Evolutionary conservation across 805 yeast species (phyloP), one percentile per base, ranked within the genome.

Genomic region (Maudiozyma bulderi): DNA sequence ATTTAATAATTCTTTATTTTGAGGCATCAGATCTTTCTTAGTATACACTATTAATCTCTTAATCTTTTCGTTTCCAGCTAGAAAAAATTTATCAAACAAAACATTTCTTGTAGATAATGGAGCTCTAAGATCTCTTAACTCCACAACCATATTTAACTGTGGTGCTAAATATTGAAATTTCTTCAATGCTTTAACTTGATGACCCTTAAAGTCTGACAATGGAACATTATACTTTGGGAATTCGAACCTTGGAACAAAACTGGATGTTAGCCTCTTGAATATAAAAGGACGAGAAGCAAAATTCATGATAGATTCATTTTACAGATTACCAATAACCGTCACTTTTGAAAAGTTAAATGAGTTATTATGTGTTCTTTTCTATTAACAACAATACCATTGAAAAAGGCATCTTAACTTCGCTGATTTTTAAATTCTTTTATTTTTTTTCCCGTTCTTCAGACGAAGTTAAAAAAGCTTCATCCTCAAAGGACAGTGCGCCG

Each of bases 41-140:
- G 93, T 81, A 66, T 90, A 93, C 1, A 90, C 61, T 1, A 89
- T 72, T 6, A 64, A 52, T 39, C 61, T 51, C 35, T 55, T 50
- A 6, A 59, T 40, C 35, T 48, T 49, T 14, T 52, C 52, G n/a
- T 85, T 58, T 44, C 72, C 71, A 15, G 67, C 66, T 50, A 78
- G 79, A 9, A 74, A 73, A 0, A 83, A 76, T 37, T 77, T 72
- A 53, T 86, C 93, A 48, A 91, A 75, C n/a, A 90, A 71, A 2
- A 81, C 81, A 60, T 91, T 91, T 45, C 88, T 74, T 1, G 96
- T 83, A 3, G 91, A 76, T 1, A 90, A 56, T 0, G 99, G 99
- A 0, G 96, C 95, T 52, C 99, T 68, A 1, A 91, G 72, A 62
- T 93, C 99, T 59, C 98, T 68, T 8, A 93, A 76, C 59, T 93